These are phyloP conservation scores for Sanghuangporus baumii DNA, from an alignment of 1,284 basidiomycete species.

Conservation along the genomic window DNA sequence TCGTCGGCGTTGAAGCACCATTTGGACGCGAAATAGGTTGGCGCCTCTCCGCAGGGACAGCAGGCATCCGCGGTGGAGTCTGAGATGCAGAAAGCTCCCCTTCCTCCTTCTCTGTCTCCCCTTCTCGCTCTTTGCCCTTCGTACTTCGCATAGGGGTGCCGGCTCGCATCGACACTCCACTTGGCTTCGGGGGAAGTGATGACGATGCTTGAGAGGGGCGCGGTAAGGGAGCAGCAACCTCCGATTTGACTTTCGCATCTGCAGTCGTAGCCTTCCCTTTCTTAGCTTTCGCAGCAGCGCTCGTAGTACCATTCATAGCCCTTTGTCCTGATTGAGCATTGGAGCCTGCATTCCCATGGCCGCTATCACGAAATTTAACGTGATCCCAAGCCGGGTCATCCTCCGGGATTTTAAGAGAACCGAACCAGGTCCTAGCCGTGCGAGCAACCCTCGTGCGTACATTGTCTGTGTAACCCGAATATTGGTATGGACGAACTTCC, in stretches of 20 bases:
- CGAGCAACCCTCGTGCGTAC: conserved; percentile 44
- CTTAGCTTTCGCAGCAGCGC: conserved; percentile 36
- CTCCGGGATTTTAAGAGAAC: conserved; percentile 45
- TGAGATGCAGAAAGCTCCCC: conserved; percentile 17
- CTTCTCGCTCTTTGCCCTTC: conserved; percentile 7
- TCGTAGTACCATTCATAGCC: conserved; percentile 22
- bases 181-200: background rate
- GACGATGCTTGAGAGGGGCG: background rate
- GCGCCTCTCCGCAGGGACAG: background rate
- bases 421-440: conserved; percentile 41
- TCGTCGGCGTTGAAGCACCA: conserved; percentile 2
- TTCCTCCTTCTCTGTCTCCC: conserved; percentile 15
- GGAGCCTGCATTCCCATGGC: conserved; percentile 2
- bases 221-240: conserved; percentile 25
- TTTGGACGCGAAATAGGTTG: conserved; percentile 4
- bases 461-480: conserved; percentile 39
- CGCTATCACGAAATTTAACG: conserved; percentile 28
- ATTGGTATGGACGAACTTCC: conserved; percentile 64
- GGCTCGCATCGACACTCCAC: background rate
- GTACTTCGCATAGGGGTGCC: background rate
- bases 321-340: conserved; percentile 13
- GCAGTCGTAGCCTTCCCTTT: conserved; percentile 41
- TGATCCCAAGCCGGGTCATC: conserved; percentile 52
- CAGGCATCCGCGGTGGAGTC: conserved; percentile 11
- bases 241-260: conserved; percentile 50